Evolutionary conservation across 345 rosid genomes (phyloP).

Genomic region (Carallia pectinifolia): DNA sequence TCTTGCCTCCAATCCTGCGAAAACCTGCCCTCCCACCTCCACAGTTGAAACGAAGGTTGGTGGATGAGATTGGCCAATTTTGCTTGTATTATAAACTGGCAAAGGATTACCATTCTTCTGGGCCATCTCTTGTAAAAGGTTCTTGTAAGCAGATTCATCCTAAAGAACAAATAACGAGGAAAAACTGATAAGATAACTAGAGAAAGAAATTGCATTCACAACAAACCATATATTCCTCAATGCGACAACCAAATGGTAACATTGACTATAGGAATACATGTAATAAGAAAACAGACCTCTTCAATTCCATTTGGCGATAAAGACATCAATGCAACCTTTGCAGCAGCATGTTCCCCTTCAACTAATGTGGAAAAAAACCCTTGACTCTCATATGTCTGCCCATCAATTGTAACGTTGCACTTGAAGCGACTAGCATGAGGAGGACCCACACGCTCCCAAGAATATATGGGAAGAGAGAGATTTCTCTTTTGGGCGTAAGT

Average conservation of each 20-base stretch:
- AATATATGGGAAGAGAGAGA: constrained; percentile 44
- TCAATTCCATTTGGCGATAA: constrained; percentile 29
- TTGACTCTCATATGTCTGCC: constrained; percentile 35
- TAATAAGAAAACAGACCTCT: constrained; percentile 33
- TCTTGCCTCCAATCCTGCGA: constrained; percentile 47
- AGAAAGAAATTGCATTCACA: neutral
- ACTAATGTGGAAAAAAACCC: constrained; percentile 45
- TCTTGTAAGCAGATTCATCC: constrained; percentile 55
- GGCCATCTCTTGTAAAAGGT: constrained; percentile 54
- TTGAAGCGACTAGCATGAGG: constrained; percentile 58
- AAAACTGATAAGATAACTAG: neutral
- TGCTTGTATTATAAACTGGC: constrained; percentile 45
- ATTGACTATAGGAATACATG: neutral
- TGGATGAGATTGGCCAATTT: constrained; percentile 47
- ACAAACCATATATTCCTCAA: neutral
- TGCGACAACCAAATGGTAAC: neutral
- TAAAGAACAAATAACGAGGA: constrained; percentile 8
- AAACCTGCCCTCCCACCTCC: constrained; percentile 38
- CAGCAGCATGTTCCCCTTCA: constrained; percentile 68
- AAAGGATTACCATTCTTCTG: constrained; percentile 40
- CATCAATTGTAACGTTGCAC: constrained; percentile 47
- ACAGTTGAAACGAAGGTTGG: constrained; percentile 50
- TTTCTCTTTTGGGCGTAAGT: constrained; percentile 46
- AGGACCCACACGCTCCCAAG: constrained; percentile 47
- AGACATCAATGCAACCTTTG: constrained; percentile 52